Base-by-base conservation (phyloP, 495 filamentous ascomycete species). In the Xylaria palmicola region DNA sequence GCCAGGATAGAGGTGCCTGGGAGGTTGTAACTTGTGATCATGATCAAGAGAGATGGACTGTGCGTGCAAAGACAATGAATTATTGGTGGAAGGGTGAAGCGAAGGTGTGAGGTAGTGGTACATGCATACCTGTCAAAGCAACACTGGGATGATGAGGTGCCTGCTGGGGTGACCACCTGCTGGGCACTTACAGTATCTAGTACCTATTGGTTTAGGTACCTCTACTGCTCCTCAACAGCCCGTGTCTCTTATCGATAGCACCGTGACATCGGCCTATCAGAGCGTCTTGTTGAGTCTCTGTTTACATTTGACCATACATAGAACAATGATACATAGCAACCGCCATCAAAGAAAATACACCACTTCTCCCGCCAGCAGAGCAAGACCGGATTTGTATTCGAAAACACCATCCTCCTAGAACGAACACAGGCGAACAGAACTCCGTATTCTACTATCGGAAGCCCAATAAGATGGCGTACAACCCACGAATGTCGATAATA, bases 391-490 rank as follows among this genome's bases (percentile, higher is more conserved):
- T 5, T 19, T 43, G 13, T 24, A 39, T 44, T n/a, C 40, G 27
- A 26, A 40, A 43, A 13, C 20, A 8, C 20, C 15, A 51, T 29
- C 10, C 34, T 19, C 7, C 20, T 9, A 34, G 4, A 15, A 26
- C n/a, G n/a, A n/a, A n/a, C n/a, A n/a, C n/a, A n/a, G n/a, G n/a
- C n/a, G n/a, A n/a, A n/a, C n/a, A n/a, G n/a, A n/a, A n/a, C n/a
- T n/a, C n/a, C n/a, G n/a, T n/a, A n/a, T n/a, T n/a, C n/a, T n/a
- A n/a, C n/a, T n/a, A n/a, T n/a, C n/a, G n/a, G n/a, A n/a, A n/a
- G n/a, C n/a, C n/a, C n/a, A n/a, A n/a, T n/a, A n/a, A n/a, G n/a
- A 86, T 88, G 86, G 79, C 87, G 53, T 93, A 86, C 79, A 91
- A 91, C 64, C 77, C 83, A 62, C 86, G 92, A 71, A 92, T 91